Evolutionary conservation across 306 rosid species (phyloP).

Genomic region (Quillaja saponaria): DNA sequence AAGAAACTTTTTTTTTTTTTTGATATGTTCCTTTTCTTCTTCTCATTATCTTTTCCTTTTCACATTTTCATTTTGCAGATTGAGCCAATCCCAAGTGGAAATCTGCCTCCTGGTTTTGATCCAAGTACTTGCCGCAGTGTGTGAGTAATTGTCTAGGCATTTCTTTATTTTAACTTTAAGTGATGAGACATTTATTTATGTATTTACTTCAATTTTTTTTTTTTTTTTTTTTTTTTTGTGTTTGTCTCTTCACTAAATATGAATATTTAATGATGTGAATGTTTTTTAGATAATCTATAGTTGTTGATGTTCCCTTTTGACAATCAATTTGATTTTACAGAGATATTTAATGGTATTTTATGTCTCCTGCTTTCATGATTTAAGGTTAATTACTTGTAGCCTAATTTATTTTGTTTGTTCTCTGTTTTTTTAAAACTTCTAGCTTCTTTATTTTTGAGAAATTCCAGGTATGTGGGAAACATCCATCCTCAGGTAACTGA

Average conservation of each 20-base stretch:
- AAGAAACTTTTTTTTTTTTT: constrained; percentile 24
- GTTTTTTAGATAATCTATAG: not conserved
- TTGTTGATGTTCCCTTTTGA: not conserved
- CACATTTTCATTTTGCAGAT: constrained; percentile 82
- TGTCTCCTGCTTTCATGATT: constrained; percentile 18
- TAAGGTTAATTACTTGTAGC: constrained; percentile 30
- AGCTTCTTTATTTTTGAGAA: constrained; percentile 52
- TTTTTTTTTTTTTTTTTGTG: not conserved
- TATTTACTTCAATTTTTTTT: not conserved
- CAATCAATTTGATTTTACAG: constrained; percentile 2
- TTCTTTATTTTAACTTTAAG: constrained; percentile 21
- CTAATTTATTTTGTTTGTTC: constrained; percentile 40
- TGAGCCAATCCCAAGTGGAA: constrained; percentile 99
- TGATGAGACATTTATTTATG: too few species aligned
- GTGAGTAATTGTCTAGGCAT: constrained; percentile 82
- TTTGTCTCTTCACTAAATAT: too few species aligned
- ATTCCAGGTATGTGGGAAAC: constrained; percentile 92
- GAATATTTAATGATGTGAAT: not conserved
- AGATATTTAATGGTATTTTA: constrained; percentile 19
- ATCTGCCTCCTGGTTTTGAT: constrained; percentile 99
- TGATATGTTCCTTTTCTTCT: constrained; percentile 30
- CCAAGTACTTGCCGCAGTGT: constrained; percentile 99
- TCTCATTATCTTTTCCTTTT: constrained; percentile 44
- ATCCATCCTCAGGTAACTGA: constrained; percentile 95
- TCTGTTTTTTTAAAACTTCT: constrained; percentile 43